Percentiles rank a stretch among this genome's conserved stretches.
Evolutionary conservation across 2,329 filamentous ascomycete genomes (phyloP).

Genomic region (Intubia oerlemansii): DNA sequence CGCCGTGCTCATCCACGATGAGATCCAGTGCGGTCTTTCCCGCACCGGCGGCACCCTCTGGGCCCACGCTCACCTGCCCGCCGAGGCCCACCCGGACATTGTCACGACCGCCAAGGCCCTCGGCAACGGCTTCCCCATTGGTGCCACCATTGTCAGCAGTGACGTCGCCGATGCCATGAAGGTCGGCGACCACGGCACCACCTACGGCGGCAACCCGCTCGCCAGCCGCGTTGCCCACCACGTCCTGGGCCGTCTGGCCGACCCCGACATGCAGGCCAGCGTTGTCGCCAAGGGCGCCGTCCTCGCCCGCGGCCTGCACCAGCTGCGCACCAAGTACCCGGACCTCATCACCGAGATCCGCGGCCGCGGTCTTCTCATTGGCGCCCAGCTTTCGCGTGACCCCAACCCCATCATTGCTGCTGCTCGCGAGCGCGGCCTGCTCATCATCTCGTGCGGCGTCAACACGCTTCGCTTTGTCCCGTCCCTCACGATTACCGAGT

Average conservation of each 20-base stretch:
- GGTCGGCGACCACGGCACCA: slow-evolving; percentile 70
- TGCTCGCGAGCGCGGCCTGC: slow-evolving; percentile 64
- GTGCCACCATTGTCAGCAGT: slow-evolving; percentile 44
- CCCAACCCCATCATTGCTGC: slow-evolving; percentile 59
- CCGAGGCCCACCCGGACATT: slow-evolving; percentile 77
- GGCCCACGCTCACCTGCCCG: slow-evolving; percentile 60
- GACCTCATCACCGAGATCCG: slow-evolving; percentile 56
- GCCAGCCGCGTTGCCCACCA: slow-evolving; percentile 70
- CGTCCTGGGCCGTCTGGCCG: slow-evolving; percentile 57
- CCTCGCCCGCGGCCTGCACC: slow-evolving; percentile 25
- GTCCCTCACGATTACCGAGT: slow-evolving; percentile 57
- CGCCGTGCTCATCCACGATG: slow-evolving; percentile 80
- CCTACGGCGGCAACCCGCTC: slow-evolving; percentile 82
- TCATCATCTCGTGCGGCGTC: slow-evolving; percentile 81
- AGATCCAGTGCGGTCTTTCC: slow-evolving; percentile 87
- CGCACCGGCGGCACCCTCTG: slow-evolving; percentile 66
- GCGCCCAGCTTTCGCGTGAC: slow-evolving; percentile 60
- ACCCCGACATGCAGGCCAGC: slow-evolving; percentile 43
- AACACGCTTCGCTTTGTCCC: slow-evolving; percentile 90
- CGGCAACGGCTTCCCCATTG: slow-evolving; percentile 90
- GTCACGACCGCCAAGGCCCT: slow-evolving; percentile 89
- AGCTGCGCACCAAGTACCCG: slow-evolving; percentile 31
- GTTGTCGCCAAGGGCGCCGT: slow-evolving; percentile 44
- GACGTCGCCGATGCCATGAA: slow-evolving; percentile 45
- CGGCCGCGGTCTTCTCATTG: slow-evolving; percentile 68